Conservation (phyloP, 805 yeast species). For the Candida mattraensis region DNA sequence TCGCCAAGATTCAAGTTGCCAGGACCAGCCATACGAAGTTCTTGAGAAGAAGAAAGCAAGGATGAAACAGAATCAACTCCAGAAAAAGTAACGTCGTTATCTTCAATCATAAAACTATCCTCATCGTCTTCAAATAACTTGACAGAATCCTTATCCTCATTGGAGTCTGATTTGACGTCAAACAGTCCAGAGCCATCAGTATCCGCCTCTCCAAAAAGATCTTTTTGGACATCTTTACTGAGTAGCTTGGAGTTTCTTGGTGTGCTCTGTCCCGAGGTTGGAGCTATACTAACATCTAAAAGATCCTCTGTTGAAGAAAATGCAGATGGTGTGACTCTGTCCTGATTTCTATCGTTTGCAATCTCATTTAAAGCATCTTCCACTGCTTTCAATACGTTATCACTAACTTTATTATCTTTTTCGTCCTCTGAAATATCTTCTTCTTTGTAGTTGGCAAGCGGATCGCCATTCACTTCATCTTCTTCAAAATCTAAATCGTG, state of each 20-base stretch:
- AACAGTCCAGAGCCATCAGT: constrained; percentile 20
- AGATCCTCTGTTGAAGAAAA: constrained; percentile 15
- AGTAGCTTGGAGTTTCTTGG: constrained; percentile 27
- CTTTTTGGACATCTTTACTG: constrained; percentile 32
- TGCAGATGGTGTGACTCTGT: constrained; percentile 3
- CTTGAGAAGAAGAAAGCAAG: constrained; percentile 25
- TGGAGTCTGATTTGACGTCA: constrained; percentile 14
- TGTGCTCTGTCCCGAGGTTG: constrained; percentile 16
- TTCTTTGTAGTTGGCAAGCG: constrained; percentile 32
- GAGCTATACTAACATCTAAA: constrained; percentile 2
- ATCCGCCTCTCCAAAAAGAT: constrained; percentile 31
- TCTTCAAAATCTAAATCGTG: constrained; percentile 11
- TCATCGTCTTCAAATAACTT: constrained; percentile 35
- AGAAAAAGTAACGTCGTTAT: constrained; percentile 11
- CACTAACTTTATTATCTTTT: constrained; percentile 37
- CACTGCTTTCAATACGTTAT: constrained; percentile 56
- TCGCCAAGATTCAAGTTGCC: constrained; percentile 66
- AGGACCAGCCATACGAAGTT: constrained; percentile 57
- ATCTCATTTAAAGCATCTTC: constrained; percentile 68
- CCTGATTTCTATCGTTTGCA: constrained; percentile 34
- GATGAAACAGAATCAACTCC: constrained; percentile 18
- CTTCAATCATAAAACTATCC: constrained; percentile 13
- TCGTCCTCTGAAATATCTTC: constrained; percentile 35
- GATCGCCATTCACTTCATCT: constrained; percentile 33
- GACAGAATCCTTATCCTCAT: constrained; percentile 28